Evolutionary conservation across 805 yeast species (phyloP), one percentile per base, ranked within the genome.

Genomic region (Starmerella scarabaei): DNA sequence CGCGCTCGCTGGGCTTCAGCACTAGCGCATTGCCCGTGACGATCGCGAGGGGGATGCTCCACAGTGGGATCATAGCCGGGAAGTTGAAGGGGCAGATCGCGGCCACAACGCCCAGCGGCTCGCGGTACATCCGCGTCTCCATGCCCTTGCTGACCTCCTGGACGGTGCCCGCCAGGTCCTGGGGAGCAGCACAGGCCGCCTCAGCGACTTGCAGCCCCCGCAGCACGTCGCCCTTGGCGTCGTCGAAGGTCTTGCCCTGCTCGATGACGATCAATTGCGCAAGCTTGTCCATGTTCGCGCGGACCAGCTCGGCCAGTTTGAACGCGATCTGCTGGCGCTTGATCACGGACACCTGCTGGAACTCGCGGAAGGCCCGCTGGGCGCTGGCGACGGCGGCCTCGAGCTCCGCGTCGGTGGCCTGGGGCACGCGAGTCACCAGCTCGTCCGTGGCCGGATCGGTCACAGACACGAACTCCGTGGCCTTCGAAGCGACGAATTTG

Each of bases 31-130:
- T 80, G 48, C 88, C 88, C 18, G 84, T 77, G 35, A 71, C 79
- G 42, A 76, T 64, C 12, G 71, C 63, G 48, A 75, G 64, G 6
- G 81, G 81, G 41, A 75, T 61, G 21, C 76, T 67, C 81, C 81
- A 75, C 50, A 75, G 64, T 8, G 79, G 79, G 50, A 80, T 81
- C 88, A 79, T 79, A 33, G 83, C 86, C 20, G 88, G 88, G 72
- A 79, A 79, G 63, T 79, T 79, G 66, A 79, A 79, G 17, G 88
- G 88, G 48, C 80, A 73, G 53, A 79, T 80, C 19, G 85, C 79
- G 14, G 78, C 84, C 44, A 79, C 72, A 6, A 79, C 81, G 24
- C 88, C 88, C 44, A 78, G 63, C 33, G 83, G 83, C 45, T 59
- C 63, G 51, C 85, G 71, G 54, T 72, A 75, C 80, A 76, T 75